Base-by-base conservation (phyloP, 306 rosid genomes). In the Lithocarpus polystachyus region DNA sequence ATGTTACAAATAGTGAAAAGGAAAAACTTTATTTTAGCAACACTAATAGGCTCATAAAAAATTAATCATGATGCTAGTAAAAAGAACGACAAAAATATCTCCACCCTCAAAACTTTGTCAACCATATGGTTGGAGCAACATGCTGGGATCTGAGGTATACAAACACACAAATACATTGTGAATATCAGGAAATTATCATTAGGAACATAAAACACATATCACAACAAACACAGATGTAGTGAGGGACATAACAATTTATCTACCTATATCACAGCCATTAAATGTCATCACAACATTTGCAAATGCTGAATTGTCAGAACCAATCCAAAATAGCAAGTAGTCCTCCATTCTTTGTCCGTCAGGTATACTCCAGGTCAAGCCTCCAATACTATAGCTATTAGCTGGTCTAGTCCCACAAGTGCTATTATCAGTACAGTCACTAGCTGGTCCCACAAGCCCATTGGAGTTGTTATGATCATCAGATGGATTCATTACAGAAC, bases 201-300 rank as follows among this genome's bases (percentile, higher is more conserved):
- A 20, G 31, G 15, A 23, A 23, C 28, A 59, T 23, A 59, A 5
- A 11, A 59, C 65, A 69, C 19, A 19, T 3, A 18, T 37, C 75
- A 64, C 31, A 17, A 79, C 59, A 75, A 48, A 71, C 48, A 74
- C 3, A 52, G 19, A 28, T 0, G 1, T 5, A 23, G 19, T 3
- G 31, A 59, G 29, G 56, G 71, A 71, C 8, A 79, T 55, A 54
- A 26, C 55, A 77, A 64, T 48, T 54, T 68, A 68, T 73, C 56
- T 85, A 94, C 97, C 97, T 94, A 91, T 94, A 81, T 92, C 97
- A 82, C 97, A 92, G 61, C 87, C 79, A 87, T 92, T 91, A 81
- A 89, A 91, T 45, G 97, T 92, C 65, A 94, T 88, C 75, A 92
- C 97, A 70, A 86, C 87, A 88, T 87, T 92, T 40, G 93, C 90